Conservation (phyloP, 345 rosid species). For the Cardamine resedifolia region DNA sequence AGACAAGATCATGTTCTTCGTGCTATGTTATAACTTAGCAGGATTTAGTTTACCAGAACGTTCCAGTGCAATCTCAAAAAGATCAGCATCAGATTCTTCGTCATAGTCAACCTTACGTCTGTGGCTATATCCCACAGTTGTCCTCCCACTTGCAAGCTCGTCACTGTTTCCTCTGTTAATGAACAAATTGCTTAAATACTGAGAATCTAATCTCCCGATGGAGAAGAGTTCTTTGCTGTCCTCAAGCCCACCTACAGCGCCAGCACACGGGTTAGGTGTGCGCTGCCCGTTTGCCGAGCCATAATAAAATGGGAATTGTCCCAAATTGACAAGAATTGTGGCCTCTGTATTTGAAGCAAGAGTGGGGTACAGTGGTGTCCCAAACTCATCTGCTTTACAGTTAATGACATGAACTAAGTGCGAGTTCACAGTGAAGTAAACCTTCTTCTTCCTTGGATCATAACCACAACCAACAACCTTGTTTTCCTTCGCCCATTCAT, state of each 20-base stretch:
- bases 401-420: conserved; percentile 39
- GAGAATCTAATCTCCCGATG: conserved; percentile 87
- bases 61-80: conserved; percentile 81
- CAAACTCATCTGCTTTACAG: conserved; percentile 42
- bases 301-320: conserved; percentile 40
- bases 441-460: conserved; percentile 40
- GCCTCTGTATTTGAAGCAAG: conserved; percentile 36
- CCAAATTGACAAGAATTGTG: conserved; percentile 34
- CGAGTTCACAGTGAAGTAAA: conserved; percentile 41
- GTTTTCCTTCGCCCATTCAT: conserved; percentile 33
- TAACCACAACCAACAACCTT: conserved; percentile 45
- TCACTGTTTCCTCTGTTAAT: conserved; percentile 45
- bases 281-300: conserved; percentile 37
- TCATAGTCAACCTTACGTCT: conserved; percentile 51
- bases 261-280: conserved; percentile 34
- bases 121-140: conserved; percentile 31
- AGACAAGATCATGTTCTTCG: background rate
- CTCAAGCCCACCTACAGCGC: conserved; percentile 62
- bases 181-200: conserved; percentile 57
- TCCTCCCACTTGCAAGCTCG: conserved; percentile 33
- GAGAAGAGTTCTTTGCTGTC: conserved; percentile 89
- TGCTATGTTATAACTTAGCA: conserved; percentile 28
- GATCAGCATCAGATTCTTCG: conserved; percentile 88
- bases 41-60: conserved; percentile 47
- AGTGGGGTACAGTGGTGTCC: conserved; percentile 41